A percentile compares a stretch with the other conserved stretches of the same genome.
phyloP scores from a whole-genome alignment of 1,284 basidiomycete species.

The Hemileia vastatrix region DNA sequence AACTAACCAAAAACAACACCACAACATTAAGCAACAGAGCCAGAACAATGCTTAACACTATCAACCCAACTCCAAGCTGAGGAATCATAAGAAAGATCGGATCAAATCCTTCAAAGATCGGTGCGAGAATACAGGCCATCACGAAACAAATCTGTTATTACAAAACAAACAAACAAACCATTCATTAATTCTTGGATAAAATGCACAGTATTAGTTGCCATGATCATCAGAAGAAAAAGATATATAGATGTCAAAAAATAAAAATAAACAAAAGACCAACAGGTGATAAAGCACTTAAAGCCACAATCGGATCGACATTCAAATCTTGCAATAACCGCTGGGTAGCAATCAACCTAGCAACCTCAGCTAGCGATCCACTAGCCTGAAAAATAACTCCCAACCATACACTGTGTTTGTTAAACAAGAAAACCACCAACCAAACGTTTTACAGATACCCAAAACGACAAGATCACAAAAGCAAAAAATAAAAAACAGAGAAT shows the following conservation, averaged over 20 bases:
- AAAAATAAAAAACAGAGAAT: too few relatives aligned
- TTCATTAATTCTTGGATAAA: too few relatives aligned
- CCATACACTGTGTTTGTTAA: conserved; percentile 1
- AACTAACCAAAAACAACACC: conserved; percentile 15
- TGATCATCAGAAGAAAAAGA: not conserved
- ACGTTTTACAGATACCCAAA: too few relatives aligned
- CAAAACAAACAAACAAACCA: not conserved
- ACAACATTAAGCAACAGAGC: conserved; percentile 16
- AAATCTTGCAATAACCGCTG: conserved; percentile 14
- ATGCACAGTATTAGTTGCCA: too few relatives aligned
- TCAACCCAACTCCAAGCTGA: not conserved
- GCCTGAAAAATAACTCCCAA: conserved; percentile 7
- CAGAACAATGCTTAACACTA: conserved; percentile 3
- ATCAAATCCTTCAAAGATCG: conserved; percentile 11
- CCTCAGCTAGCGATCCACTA: conserved; percentile 12
- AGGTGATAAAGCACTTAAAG: conserved; percentile 8
- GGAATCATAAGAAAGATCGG: conserved; percentile 13
- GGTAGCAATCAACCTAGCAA: conserved; percentile 15
- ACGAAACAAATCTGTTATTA: conserved; percentile 9
- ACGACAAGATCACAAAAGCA: too few relatives aligned
- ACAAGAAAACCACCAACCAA: too few relatives aligned
- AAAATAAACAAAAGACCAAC: not conserved
- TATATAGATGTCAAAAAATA: not conserved
- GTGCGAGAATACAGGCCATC: conserved; percentile 8
- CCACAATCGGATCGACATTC: conserved; percentile 15